A percentile compares a stretch with the other conserved stretches of the same genome.
phyloP scores from a whole-genome alignment of 805 yeast genomes.

The Metschnikowia picachoensis region DNA sequence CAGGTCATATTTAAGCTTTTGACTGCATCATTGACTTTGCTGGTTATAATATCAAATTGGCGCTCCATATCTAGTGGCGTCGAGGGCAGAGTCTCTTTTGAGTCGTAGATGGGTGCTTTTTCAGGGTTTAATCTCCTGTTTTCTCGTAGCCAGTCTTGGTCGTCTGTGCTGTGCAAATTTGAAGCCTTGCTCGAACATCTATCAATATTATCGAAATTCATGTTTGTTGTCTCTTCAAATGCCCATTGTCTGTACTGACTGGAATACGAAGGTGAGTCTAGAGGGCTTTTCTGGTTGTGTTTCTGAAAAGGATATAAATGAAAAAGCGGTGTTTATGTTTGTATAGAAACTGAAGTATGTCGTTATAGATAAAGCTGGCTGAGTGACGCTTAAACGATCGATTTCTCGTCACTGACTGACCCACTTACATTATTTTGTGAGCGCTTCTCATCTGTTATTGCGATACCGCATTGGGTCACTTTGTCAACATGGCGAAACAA shows the following conservation, averaged over 20 bases:
- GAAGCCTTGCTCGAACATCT: too few species aligned
- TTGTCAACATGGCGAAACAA: constrained; percentile 3
- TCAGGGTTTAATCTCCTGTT: not conserved
- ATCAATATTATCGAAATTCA: too few species aligned
- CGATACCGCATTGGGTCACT: constrained; percentile 3
- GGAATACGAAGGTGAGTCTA: too few species aligned
- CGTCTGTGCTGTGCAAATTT: too few species aligned
- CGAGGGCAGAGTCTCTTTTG: not conserved
- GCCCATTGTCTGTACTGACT: too few species aligned
- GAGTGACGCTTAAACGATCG: too few species aligned
- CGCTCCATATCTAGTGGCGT: constrained; percentile 9
- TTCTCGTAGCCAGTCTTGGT: not conserved
- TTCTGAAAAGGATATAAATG: too few species aligned
- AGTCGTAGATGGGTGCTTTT: not conserved
- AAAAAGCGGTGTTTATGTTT: too few species aligned
- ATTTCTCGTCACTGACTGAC: not conserved
- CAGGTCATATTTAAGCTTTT: constrained; percentile 45
- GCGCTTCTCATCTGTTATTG: constrained; percentile 1
- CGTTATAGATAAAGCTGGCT: not conserved
- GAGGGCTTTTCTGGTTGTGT: too few species aligned
- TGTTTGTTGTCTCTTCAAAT: too few species aligned
- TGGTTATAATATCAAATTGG: constrained; percentile 30
- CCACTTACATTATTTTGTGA: not conserved
- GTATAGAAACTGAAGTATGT: too few species aligned
- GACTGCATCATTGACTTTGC: constrained; percentile 35